These are phyloP conservation scores for Gossypium davidsonii DNA, from an alignment of 441 rosid genomes.

Conservation along the genomic window DNA sequence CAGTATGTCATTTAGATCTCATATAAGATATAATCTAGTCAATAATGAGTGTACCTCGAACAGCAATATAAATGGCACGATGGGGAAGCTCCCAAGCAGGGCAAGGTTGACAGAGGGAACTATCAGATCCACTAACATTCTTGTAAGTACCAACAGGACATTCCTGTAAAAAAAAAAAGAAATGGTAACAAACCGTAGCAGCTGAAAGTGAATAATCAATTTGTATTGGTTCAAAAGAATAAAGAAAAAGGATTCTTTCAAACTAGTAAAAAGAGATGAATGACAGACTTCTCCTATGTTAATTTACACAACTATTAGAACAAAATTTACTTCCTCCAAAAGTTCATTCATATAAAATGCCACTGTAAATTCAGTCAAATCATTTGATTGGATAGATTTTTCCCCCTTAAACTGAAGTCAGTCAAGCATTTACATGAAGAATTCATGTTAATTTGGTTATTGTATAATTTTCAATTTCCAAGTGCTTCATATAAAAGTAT, in stretches of 20 bases:
- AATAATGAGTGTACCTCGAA: slow-evolving; percentile 60
- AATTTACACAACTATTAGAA: background rate
- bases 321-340: background rate
- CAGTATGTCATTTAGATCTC: background rate
- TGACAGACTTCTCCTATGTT: slow-evolving; percentile 2
- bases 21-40: background rate
- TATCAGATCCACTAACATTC: slow-evolving; percentile 83
- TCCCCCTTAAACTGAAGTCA: background rate
- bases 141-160: slow-evolving; percentile 93
- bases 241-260: background rate
- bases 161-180: slow-evolving; percentile 49
- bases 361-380: background rate
- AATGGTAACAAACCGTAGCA: slow-evolving; percentile 2
- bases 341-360: background rate
- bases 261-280: background rate
- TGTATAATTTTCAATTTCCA: background rate
- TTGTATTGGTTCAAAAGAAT: background rate
- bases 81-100: slow-evolving; percentile 77
- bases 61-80: slow-evolving; percentile 70
- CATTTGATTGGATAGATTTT: background rate
- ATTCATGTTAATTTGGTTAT: background rate
- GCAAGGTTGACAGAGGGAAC: slow-evolving; percentile 70
- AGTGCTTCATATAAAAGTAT: slow-evolving; percentile 1
- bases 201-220: background rate
- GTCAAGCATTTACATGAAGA: background rate